Conservation (phyloP, 148 eudicot genomes). For the Fagopyrum tataricum region DNA sequence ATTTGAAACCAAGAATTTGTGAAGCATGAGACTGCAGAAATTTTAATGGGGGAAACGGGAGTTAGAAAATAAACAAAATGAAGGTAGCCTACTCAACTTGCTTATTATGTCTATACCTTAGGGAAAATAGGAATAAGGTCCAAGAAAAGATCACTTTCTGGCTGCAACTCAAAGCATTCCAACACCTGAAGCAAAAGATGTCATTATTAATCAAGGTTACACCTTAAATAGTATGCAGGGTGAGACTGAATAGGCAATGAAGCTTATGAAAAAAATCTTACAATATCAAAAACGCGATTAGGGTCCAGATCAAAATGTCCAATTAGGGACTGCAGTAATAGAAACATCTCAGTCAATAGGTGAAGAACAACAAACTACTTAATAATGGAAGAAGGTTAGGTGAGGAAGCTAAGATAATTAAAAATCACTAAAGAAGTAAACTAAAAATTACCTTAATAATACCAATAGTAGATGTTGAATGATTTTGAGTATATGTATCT, state of each 20-base stretch:
- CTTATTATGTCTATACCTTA: conserved; percentile 42
- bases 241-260: neutral
- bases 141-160: conserved; percentile 68
- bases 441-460: conserved; percentile 63
- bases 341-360: neutral
- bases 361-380: neutral
- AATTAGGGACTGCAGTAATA: conserved; percentile 75
- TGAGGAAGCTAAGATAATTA: neutral
- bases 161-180: conserved; percentile 97
- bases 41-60: neutral
- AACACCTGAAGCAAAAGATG: conserved; percentile 42
- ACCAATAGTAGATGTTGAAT: conserved; percentile 78
- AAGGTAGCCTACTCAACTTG: neutral
- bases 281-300: conserved; percentile 95
- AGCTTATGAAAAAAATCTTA: conserved; percentile 34
- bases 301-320: conserved; percentile 99
- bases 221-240: neutral
- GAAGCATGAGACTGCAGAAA: conserved; percentile 91
- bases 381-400: conserved; percentile 5
- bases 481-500: conserved; percentile 40
- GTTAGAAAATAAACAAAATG: neutral
- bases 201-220: neutral
- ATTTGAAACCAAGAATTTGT: conserved; percentile 93
- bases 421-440: conserved; percentile 15
- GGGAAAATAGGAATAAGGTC: conserved; percentile 93